phyloP scores from a whole-genome alignment of 208 protist species.

The Crithidia expoeki region DNA sequence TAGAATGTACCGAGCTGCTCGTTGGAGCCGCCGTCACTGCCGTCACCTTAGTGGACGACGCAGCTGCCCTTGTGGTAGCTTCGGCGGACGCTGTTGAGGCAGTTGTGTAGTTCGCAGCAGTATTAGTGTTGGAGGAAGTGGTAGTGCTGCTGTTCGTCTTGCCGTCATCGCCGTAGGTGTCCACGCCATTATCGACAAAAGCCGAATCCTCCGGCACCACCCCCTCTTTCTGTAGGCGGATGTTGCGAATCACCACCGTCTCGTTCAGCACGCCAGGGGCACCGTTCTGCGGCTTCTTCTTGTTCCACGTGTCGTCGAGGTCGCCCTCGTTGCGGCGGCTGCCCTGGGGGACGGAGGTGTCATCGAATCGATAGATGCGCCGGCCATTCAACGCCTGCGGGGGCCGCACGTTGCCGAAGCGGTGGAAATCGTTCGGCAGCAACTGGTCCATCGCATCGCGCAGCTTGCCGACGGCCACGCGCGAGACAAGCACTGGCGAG shows the following conservation, averaged over 20 bases:
- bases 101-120: not conserved
- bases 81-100: no score
- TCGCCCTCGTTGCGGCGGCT: slow-evolving; percentile 6
- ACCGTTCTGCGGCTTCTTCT: not conserved
- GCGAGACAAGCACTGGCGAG: slow-evolving; percentile 67
- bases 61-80: no score
- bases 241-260: not conserved
- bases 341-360: slow-evolving; percentile 19
- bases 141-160: not conserved
- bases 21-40: no score
- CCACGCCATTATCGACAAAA: not conserved
- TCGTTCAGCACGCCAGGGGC: not conserved
- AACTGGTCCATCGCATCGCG: slow-evolving; percentile 45
- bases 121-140: not conserved
- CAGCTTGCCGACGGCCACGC: slow-evolving; percentile 50
- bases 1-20: no score
- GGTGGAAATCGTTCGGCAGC: slow-evolving; percentile 56
- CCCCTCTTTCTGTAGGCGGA: not conserved
- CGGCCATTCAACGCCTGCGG: slow-evolving; percentile 71
- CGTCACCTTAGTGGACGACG: no score
- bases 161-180: slow-evolving; percentile 4
- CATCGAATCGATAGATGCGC: slow-evolving; percentile 68
- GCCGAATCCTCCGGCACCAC: slow-evolving; percentile 1
- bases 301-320: slow-evolving; percentile 30
- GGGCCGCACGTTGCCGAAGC: slow-evolving; percentile 57